Base-by-base conservation (phyloP, 768 basidiomycete genomes). In the Suillus alpinus region DNA sequence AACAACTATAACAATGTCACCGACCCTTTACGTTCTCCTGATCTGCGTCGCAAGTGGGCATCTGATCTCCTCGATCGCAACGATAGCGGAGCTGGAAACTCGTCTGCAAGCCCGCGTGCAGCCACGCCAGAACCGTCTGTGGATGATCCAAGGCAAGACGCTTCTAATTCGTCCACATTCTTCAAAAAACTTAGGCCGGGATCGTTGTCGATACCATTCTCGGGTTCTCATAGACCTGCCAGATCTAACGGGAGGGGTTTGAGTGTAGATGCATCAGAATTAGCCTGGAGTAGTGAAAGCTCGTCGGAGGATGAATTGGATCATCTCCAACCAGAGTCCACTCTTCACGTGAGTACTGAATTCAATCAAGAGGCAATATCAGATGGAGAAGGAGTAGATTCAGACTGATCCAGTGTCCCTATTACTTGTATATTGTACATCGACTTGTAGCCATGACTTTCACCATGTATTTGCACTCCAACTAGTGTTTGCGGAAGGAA, bases 241-340 rank as follows among this genome's bases (percentile, higher is more conserved):
- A 63, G 36, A 58, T 71, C 68, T 43, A 61, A 61, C 31, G 60
- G 58, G 40, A 68, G 65, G 41, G 68, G 75, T 14, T 63, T 69
- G 5, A 73, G 72, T 59, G 63, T 74, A n/a, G 66, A 62, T 58
- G 68, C 64, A 57, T 66, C 69, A 18, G 80, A 78, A 50, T 71
- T 72, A 46, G 68, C 69, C 1, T 86, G 85, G 84, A 84, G 84
- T 64, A 87, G 82, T 56, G 85, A 86, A 66, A 86, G 81, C 58
- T 86, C 85, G 12, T 83, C 83, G 16, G 85, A 83, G 37, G 81
- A 80, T 53, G 77, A 74, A 46, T 55, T 69, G 13, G 59, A 66
- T 3, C 47, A 64, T 14, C 59, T 65, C 44, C 66, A 68, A 20
- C 62, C 59, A 10, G 66, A 57, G 47, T 51, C 46, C 18, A 9